Percentiles rank a stretch among this genome's conserved stretches.
Evolutionary conservation across 78 protist species (phyloP).

Genomic region (Dictyostelium intermedium): DNA sequence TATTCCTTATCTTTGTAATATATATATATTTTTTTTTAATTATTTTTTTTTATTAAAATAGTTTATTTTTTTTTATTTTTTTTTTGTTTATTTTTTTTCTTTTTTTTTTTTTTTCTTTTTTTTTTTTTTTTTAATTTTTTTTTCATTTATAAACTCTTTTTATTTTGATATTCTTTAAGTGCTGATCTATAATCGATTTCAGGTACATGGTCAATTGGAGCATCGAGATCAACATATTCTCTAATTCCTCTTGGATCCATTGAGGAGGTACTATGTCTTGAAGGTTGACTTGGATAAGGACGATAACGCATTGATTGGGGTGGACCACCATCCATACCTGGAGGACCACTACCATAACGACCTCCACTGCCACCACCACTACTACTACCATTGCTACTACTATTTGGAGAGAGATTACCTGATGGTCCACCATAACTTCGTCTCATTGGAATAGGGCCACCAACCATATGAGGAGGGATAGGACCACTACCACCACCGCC

Average conservation of each 20-base stretch:
- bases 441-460: neutral
- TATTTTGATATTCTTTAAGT: constrained; percentile 58
- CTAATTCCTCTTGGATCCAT: constrained; percentile 71
- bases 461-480: neutral
- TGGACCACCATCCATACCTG: neutral
- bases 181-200: constrained; percentile 72
- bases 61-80: neutral
- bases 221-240: constrained; percentile 75
- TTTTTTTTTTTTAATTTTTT: neutral
- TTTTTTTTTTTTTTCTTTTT: neutral
- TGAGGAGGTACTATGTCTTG: neutral
- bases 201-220: constrained; percentile 41
- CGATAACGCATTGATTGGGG: constrained; percentile 23
- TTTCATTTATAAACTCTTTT: constrained; percentile 26
- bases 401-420: neutral
- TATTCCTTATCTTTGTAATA: too few species aligned
- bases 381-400: neutral
- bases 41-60: too few species aligned
- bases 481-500: neutral
- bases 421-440: neutral
- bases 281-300: constrained; percentile 44
- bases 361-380: neutral
- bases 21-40: too few species aligned
- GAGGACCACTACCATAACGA: neutral
- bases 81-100: neutral